Base-by-base conservation (phyloP, 2,329 filamentous ascomycete species). In the Calonectria montana region DNA sequence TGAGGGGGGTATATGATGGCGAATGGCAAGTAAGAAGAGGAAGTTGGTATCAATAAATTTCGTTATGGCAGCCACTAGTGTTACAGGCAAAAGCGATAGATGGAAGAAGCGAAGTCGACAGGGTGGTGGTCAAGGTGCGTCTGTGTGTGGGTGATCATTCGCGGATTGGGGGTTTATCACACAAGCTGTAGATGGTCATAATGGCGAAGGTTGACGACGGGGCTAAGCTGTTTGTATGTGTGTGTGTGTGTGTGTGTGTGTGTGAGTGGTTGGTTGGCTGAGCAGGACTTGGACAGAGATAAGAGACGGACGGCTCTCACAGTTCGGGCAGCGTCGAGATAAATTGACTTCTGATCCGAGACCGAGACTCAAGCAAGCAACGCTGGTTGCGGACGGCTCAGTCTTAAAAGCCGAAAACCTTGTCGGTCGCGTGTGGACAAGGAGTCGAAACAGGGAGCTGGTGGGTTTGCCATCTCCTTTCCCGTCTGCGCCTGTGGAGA, bases 361-460 rank as follows among this genome's bases (percentile, higher is more conserved):
- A 29, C 15, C 53, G 53, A 59, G 53, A 31, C 53, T 31, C 53
- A 59, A 31, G 21, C 53, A 55, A 55, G 9, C 21, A 29, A 55
- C 48, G 53, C 53, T 59, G 53, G 53, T 59, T 59, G 53, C 53
- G 53, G 53, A 59, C 53, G 35, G 53, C 13, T 59, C 29, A 59
- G 53, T 59, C 39, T 59, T 59, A 39, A 50, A 59, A 59, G 31
- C 53, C 53, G 53, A 59, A 59, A 59, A 59, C 53, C 53, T 59
- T 59, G 53, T 59, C 53, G 25, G 31, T 59, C 53, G 53, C 53
- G 53, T 59, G 53, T 59, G 53, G 53, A 39, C 53, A 59, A 59
- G 53, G 53, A 59, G 53, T 59, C 53, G 53, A 59, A 59, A 59
- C 53, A 59, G 53, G 53, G 53, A 59, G 53, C 31, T 59, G 53